These are phyloP conservation scores for Penicillium bovifimosum DNA, from an alignment of 495 filamentous ascomycete genomes.

Conservation along the genomic window DNA sequence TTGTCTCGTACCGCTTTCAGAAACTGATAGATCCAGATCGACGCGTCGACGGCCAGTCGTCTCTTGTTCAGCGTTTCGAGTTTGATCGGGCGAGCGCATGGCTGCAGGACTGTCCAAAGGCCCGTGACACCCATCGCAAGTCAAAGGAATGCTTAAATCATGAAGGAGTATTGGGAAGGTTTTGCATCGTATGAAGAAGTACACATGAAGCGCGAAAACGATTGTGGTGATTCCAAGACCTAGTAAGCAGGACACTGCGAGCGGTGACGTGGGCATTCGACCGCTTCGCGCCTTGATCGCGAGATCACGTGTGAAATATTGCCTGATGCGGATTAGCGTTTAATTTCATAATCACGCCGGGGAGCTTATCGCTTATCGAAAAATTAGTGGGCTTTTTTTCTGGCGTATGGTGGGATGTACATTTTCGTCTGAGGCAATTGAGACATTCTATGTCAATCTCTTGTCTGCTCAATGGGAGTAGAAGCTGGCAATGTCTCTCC, in stretches of 20 bases:
- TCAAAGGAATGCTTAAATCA: neutral
- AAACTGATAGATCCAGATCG: constrained; percentile 99
- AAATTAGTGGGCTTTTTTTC: constrained; percentile 11
- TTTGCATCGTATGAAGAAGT: neutral
- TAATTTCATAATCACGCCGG: neutral
- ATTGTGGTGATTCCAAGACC: neutral
- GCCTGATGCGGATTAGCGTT: constrained; percentile 18
- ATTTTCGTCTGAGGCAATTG: neutral
- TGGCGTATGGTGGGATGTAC: constrained; percentile 9
- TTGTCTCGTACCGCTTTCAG: constrained; percentile 97
- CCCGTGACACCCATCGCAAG: constrained; percentile 88
- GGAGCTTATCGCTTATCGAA: neutral
- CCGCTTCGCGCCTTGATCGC: constrained; percentile 18
- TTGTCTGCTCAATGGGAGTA: constrained; percentile 16
- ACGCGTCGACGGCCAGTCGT: constrained; percentile 92
- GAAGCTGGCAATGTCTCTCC: constrained; percentile 24
- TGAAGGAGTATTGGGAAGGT: neutral
- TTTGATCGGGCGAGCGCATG: constrained; percentile 77
- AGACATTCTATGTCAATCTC: constrained; percentile 3
- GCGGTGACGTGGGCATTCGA: neutral
- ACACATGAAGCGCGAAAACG: neutral
- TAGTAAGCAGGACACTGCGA: constrained; percentile 9
- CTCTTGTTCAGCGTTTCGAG: constrained; percentile 93
- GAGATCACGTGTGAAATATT: constrained; percentile 27
- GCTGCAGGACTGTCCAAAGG: constrained; percentile 91